Conservation (phyloP, 1,284 basidiomycete species). For the Gomphus bonarii region DNA sequence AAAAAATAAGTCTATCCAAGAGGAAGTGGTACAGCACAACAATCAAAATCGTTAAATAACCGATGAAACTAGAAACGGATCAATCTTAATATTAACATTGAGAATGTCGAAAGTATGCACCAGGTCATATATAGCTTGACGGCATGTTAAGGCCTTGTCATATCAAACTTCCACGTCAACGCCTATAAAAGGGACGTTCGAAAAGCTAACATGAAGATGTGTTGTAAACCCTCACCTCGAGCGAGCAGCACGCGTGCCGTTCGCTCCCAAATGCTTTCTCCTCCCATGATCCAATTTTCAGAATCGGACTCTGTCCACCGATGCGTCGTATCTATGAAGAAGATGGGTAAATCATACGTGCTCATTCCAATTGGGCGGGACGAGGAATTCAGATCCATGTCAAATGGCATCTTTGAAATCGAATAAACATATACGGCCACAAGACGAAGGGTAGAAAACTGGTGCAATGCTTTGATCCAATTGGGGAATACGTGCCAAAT, state of each 20-base stretch:
- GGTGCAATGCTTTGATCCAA: not conserved
- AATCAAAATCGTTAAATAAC: not conserved
- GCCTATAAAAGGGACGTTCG: not conserved
- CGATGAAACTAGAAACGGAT: not conserved
- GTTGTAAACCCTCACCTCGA: not conserved
- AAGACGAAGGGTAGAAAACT: not conserved
- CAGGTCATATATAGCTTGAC: not conserved
- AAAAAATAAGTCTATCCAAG: too few relatives aligned
- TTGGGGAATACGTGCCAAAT: not conserved
- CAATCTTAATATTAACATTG: not conserved
- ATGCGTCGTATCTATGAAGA: not conserved
- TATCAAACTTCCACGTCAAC: not conserved
- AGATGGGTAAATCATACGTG: not conserved
- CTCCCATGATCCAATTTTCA: not conserved
- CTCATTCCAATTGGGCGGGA: not conserved
- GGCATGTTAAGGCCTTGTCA: not conserved
- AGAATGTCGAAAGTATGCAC: not conserved
- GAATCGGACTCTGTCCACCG: not conserved
- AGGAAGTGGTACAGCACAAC: not conserved
- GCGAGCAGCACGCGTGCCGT: not conserved
- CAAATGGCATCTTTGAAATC: not conserved
- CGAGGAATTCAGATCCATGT: not conserved
- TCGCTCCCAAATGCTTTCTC: not conserved
- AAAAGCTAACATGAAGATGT: not conserved
- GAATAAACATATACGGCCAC: not conserved